Evolutionary conservation across 768 basidiomycete species (phyloP), one percentile per base, ranked within the genome.

Genomic region (Boletus vinaceobasis): DNA sequence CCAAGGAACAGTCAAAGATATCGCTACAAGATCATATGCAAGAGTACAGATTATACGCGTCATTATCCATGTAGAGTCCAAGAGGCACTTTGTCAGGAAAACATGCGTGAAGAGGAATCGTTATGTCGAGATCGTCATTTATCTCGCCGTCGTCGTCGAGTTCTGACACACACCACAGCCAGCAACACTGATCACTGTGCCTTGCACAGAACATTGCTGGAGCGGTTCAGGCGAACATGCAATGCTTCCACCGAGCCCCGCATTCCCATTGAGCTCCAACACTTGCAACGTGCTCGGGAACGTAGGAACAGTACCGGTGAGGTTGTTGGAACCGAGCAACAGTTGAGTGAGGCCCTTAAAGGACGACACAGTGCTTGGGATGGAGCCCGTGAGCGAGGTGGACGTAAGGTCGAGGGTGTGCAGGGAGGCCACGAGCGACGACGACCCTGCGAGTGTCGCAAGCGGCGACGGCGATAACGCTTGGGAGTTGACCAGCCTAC

Each of bases 361-460:
- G 19, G 73, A 69, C 8, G 71, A 69, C 31, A 78, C 50, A 6
- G 63, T 38, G 7, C 60, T 49, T 2, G 76, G 74, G 36, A 78
- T 73, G 40, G 65, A 51, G n/a, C 72, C 72, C 2, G 71, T 66
- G n/a, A 78, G 67, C 7, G 69, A 73, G 2, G 74, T 76, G 2
- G 71, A 70, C 10, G 74, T 74, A 23, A 78, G 65, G 31, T 78
- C 75, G 17, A 78, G 67, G 3, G 70, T 68, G 23, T 66, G 68
- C 31, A 78, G 49, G 14, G 74, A 75, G 0, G 62, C 48, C 8
- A 64, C 64, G 3, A 77, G 63, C 14, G 70, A 62, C 7, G 63
- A 58, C 29, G 74, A 76, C 1, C 62, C 59, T 29, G 67, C 58
- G 1, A 78, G 50, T 1, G 63, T 52, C 5, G 70, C 55, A 10